These are phyloP conservation scores for Myxozyma neglecta DNA, from an alignment of 805 yeast species.

Conservation along the genomic window DNA sequence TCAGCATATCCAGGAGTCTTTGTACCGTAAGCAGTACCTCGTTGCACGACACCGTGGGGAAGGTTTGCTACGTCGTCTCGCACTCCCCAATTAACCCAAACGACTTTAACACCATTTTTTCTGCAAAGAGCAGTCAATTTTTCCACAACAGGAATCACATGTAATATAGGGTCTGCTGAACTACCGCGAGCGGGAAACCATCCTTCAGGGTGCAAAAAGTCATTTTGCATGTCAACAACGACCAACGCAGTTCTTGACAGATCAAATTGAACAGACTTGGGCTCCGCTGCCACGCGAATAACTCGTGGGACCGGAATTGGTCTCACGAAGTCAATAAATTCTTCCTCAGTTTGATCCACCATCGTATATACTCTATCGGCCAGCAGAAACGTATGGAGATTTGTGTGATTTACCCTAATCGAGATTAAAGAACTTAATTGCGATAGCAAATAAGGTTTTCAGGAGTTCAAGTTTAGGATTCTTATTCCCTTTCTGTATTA, in stretches of 20 bases:
- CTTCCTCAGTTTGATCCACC: not conserved
- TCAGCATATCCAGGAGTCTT: constrained; percentile 27
- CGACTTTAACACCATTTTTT: constrained; percentile 10
- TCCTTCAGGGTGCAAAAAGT: constrained; percentile 27
- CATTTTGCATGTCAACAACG: constrained; percentile 32
- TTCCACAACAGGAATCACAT: constrained; percentile 18
- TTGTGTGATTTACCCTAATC: not conserved
- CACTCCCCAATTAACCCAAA: constrained; percentile 31
- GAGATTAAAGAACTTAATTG: not conserved
- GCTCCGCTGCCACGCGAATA: constrained; percentile 9
- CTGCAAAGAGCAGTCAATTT: constrained; percentile 14
- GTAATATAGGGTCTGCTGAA: constrained; percentile 11
- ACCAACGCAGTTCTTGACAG: constrained; percentile 21
- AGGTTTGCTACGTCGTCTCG: constrained; percentile 24
- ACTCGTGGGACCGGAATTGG: constrained; percentile 17
- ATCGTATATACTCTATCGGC: not conserved
- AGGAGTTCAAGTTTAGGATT: not conserved
- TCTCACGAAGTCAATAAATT: constrained; percentile 20
- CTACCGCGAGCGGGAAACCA: constrained; percentile 25
- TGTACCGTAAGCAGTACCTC: constrained; percentile 17
- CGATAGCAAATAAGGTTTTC: not conserved
- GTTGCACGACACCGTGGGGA: constrained; percentile 14
- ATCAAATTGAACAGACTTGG: constrained; percentile 20
- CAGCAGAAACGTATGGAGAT: not conserved
- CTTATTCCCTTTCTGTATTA: not conserved